Evolutionary conservation across 139 green algal genomes (phyloP), one percentile per base, ranked within the genome.

Genomic region (Trebouxia sp.): DNA sequence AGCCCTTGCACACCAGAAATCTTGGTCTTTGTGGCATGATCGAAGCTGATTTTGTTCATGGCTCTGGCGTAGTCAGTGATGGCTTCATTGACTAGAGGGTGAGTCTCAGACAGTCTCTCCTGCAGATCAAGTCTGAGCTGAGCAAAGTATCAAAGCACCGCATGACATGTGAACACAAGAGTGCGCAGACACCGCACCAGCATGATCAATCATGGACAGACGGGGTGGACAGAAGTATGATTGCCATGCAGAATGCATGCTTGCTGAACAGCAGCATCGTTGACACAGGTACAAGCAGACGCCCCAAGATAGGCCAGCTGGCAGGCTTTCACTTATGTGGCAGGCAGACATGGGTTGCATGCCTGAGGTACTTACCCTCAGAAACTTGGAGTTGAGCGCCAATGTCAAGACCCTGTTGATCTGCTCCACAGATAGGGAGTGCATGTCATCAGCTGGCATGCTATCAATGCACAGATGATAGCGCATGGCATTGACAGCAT

Each of bases 391-490:
- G 89, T 94, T 95, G 5, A 96, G 86, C 0, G 92, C 90, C 76
- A 86, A 92, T 35, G 79, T 84, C 53, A 96, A 84, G 82, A 97
- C 90, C 32, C 92, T 85, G 80, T 92, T 93, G 69, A 93, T 82
- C 85, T 94, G 89, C 89, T 96, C 93, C 30, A 85, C 83, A 32
- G 84, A 88, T 53, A 95, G 81, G 66, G 84, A 85, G 20, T 89
- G 88, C 39, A 96, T 88, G 80, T 93, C 92, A 30, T 96, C 93
- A 17, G 86, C 88, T n/a, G 93, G 93, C 93, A 97, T 97, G 84
- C 84, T 87, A 83, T 97, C 93, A 10, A 96, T 58, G 78, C 85
- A 93, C 35, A 97, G 83, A 55, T 90, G 89, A 87, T 93, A 94
- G 0, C 85, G 87, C 78, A 95, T 80, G 80, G 89, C 56, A 47